Percentiles rank a stretch among this genome's conserved stretches.
Conservation (phyloP, 495 filamentous ascomycete species). For the Gamarada debralockiae region DNA sequence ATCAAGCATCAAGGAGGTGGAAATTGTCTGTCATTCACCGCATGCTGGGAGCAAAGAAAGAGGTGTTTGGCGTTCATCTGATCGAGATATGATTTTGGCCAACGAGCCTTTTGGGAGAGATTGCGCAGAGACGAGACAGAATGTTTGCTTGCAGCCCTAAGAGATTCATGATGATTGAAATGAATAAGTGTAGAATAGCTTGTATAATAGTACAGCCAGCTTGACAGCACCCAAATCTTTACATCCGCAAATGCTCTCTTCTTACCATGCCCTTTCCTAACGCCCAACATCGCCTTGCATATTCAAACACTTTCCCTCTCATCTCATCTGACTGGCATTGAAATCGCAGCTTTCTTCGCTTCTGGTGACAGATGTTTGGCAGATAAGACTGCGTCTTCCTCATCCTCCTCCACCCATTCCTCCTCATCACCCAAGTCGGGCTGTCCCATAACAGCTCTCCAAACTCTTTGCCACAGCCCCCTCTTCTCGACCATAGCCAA, state of each 20-base stretch:
- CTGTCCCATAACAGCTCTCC: conserved; percentile 45
- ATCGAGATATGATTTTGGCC: neutral
- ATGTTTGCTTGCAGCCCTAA: neutral
- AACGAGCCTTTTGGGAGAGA: too few relatives aligned
- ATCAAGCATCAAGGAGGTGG: too few relatives aligned
- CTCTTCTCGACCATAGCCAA: conserved; percentile 92
- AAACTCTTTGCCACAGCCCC: conserved; percentile 85
- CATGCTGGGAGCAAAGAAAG: neutral
- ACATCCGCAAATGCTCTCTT: neutral
- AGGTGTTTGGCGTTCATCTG: neutral
- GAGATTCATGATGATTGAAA: neutral
- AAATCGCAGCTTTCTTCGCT: neutral
- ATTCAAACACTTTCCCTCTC: neutral
- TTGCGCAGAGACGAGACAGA: too few relatives aligned
- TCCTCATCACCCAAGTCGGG: conserved; percentile 38
- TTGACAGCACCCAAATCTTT: neutral
- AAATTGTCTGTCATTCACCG: too few relatives aligned
- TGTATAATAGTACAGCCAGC: neutral
- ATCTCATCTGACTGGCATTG: neutral
- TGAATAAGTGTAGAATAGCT: neutral
- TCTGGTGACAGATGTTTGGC: conserved; percentile 14
- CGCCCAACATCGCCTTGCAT: neutral
- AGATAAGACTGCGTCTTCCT: conserved; percentile 21
- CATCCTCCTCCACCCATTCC: conserved; percentile 39
- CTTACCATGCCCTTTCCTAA: neutral